These are phyloP conservation scores for Raddia guianensis DNA, from an alignment of 176 grass and related monocot genomes.

Conservation along the genomic window DNA sequence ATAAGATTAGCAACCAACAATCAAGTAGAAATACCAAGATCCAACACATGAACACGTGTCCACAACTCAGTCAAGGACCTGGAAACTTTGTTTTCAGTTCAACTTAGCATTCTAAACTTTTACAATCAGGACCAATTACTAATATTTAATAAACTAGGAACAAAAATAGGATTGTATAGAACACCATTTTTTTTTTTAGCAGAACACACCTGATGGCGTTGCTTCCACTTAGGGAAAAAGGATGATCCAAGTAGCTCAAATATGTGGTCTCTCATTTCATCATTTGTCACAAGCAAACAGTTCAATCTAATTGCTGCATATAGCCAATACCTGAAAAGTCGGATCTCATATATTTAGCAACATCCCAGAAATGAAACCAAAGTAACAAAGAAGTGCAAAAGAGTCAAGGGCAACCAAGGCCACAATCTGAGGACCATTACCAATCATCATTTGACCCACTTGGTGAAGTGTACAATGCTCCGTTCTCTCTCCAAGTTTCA, in stretches of 20 bases:
- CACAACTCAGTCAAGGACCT: neutral
- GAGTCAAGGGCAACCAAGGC: neutral
- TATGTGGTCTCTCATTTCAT: conserved; percentile 99
- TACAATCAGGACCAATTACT: neutral
- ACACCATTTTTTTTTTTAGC: neutral
- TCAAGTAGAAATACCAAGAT: conserved; percentile 15
- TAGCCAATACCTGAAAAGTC: conserved; percentile 80
- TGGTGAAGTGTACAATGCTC: conserved; percentile 77
- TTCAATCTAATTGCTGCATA: conserved; percentile 88
- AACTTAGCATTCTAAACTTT: neutral
- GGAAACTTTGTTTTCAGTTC: conserved; percentile 19
- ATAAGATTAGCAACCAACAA: conserved; percentile 14
- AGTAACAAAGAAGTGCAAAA: neutral
- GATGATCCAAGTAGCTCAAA: conserved; percentile 88
- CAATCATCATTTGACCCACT: conserved; percentile 96
- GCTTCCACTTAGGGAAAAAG: conserved; percentile 85
- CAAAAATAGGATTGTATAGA: neutral
- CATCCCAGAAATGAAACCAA: neutral
- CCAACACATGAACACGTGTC: neutral
- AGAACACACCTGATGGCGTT: conserved; percentile 67
- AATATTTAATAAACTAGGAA: neutral
- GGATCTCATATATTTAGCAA: conserved; percentile 14
- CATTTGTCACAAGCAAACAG: conserved; percentile 84
- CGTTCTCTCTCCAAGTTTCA: conserved; percentile 72
- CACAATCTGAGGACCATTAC: conserved; percentile 46